Conservation (phyloP, 1,284 basidiomycete species). For the Leccinum olivaceoglutinosum region DNA sequence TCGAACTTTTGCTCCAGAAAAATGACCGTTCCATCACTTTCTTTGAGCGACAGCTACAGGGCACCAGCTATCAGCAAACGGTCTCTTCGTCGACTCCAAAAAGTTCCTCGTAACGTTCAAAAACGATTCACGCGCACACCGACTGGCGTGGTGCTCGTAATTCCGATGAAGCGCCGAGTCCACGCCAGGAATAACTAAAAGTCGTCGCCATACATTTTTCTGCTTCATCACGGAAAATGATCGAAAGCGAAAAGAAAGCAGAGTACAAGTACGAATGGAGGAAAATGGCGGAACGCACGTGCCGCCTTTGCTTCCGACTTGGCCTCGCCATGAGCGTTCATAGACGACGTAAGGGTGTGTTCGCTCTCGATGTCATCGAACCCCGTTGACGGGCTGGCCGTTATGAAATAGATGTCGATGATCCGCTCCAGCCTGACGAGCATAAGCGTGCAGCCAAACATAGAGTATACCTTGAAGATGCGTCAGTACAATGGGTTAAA, state of each 20-base stretch:
- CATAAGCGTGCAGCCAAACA: constrained; percentile 86
- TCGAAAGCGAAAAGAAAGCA: background rate
- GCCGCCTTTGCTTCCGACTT: constrained; percentile 35
- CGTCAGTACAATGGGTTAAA: constrained; percentile 8
- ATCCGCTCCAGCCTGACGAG: constrained; percentile 79
- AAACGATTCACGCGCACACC: constrained; percentile 69
- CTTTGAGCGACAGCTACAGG: constrained; percentile 61
- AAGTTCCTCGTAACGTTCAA: constrained; percentile 41
- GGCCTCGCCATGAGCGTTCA: constrained; percentile 11
- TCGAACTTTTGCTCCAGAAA: constrained; percentile 72
- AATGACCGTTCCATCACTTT: constrained; percentile 67
- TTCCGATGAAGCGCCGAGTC: constrained; percentile 42
- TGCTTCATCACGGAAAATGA: background rate
- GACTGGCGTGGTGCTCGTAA: constrained; percentile 57
- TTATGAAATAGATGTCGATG: constrained; percentile 82
- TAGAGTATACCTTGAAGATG: constrained; percentile 61
- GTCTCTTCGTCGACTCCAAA: constrained; percentile 30
- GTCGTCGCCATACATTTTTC: constrained; percentile 3
- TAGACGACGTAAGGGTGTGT: constrained; percentile 47
- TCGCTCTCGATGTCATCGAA: constrained; percentile 51
- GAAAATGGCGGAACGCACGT: constrained; percentile 75
- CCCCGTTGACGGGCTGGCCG: constrained; percentile 29
- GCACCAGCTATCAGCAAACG: constrained; percentile 39
- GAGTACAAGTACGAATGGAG: constrained; percentile 69
- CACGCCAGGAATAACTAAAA: constrained; percentile 57